phyloP scores from a whole-genome alignment of 768 basidiomycete genomes.

The Naganishia kalamii region DNA sequence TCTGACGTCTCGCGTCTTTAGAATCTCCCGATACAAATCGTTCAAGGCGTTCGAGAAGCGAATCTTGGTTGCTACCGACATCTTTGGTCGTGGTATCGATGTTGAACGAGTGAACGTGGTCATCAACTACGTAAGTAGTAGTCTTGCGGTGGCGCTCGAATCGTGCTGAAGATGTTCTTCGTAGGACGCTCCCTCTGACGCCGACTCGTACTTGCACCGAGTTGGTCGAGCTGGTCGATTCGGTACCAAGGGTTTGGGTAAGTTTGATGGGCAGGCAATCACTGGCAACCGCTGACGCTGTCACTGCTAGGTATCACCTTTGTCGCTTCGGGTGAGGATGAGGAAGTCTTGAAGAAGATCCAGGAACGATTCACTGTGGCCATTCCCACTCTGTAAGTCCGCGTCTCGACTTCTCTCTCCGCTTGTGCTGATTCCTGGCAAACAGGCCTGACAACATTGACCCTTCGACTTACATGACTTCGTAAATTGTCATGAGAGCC shows the following conservation, averaged over 20 bases:
- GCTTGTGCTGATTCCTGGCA: background rate
- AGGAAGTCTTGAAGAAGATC: conserved; percentile 88
- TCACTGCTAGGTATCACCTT: conserved; percentile 72
- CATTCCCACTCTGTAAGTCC: conserved; percentile 65
- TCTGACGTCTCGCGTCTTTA: conserved; percentile 38
- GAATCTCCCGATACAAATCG: conserved; percentile 89
- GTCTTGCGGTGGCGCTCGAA: background rate
- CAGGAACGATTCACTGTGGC: conserved; percentile 97
- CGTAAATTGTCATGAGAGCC: background rate
- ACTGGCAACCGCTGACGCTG: background rate
- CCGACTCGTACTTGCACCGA: conserved; percentile 96
- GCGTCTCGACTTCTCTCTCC: background rate
- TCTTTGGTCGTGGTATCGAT: conserved; percentile 98
- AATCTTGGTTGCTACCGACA: conserved; percentile 96
- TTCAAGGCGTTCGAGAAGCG: conserved; percentile 99
- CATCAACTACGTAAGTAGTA: conserved; percentile 67
- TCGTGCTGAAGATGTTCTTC: background rate
- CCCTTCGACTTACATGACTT: conserved; percentile 25
- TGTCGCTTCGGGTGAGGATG: conserved; percentile 83
- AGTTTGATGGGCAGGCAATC: background rate
- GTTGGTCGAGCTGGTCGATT: conserved; percentile 99
- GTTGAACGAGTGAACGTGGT: conserved; percentile 99
- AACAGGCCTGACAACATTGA: conserved; percentile 24
- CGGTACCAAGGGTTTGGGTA: conserved; percentile 86
- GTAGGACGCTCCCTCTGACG: conserved; percentile 82